Evolutionary conservation across 179 eudicot genomes (phyloP).

Genomic region (Spergularia azorica): DNA sequence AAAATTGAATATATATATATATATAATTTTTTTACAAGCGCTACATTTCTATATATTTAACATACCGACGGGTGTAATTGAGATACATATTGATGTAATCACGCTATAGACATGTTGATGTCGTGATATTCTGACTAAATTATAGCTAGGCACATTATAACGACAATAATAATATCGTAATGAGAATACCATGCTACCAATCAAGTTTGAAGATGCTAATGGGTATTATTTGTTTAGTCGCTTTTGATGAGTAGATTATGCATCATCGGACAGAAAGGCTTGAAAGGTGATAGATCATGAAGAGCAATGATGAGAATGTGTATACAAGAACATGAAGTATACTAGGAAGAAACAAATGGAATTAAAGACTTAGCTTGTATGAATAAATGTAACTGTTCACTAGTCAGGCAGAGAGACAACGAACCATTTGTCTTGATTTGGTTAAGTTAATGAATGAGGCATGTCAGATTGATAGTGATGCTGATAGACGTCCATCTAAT

Average conservation of each 20-base stretch:
- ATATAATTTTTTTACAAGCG: too few relatives aligned
- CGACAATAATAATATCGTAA: too few relatives aligned
- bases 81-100: too few relatives aligned
- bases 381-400: background rate
- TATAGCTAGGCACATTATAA: too few relatives aligned
- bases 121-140: too few relatives aligned
- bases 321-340: background rate
- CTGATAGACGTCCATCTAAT: background rate
- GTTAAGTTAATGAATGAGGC: background rate
- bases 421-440: slow-evolving; percentile 6
- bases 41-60: too few relatives aligned
- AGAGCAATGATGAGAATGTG: slow-evolving; percentile 5
- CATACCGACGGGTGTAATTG: too few relatives aligned
- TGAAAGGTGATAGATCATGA: slow-evolving; percentile 6
- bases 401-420: background rate
- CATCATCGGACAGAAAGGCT: slow-evolving; percentile 4
- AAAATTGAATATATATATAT: too few relatives aligned
- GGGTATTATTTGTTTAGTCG: background rate
- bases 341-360: background rate
- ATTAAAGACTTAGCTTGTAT: background rate
- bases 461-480: slow-evolving; percentile 10
- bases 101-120: too few relatives aligned
- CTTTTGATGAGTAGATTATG: background rate
- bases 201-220: background rate
- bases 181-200: too few relatives aligned